phyloP scores from a whole-genome alignment of 139 green algal genomes.

The Microglena sp. region DNA sequence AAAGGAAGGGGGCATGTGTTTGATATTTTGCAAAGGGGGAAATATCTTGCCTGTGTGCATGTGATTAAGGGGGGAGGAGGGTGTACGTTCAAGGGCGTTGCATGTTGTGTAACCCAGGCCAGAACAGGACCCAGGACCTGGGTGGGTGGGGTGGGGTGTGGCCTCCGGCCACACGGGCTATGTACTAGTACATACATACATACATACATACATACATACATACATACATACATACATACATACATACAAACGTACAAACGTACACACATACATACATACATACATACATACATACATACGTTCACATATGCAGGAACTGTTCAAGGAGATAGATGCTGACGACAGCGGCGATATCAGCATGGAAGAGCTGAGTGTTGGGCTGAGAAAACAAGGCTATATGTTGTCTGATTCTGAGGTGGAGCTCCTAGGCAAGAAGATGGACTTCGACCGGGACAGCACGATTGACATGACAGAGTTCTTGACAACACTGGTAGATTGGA shows the following conservation, averaged over 20 bases:
- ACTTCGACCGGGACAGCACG: conserved; percentile 59
- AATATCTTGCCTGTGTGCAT: too few species aligned
- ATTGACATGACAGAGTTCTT: conserved; percentile 74
- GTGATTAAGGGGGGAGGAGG: too few species aligned
- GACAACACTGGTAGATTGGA: conserved; percentile 76
- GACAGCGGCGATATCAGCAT: conserved; percentile 53
- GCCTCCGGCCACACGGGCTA: too few species aligned
- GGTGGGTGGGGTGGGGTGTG: too few species aligned
- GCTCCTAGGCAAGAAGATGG: conserved; percentile 55
- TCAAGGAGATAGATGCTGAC: conserved; percentile 61
- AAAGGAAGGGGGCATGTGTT: too few species aligned
- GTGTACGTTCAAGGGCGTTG: too few species aligned
- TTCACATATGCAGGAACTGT: conserved; percentile 27
- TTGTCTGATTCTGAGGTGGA: conserved; percentile 62
- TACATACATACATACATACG: conserved; percentile 6
- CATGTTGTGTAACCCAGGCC: too few species aligned
- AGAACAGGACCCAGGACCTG: too few species aligned
- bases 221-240: not conserved
- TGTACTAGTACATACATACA: not conserved
- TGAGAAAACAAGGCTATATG: conserved; percentile 52
- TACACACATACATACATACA: conserved; percentile 2
- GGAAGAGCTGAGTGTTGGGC: conserved; percentile 60
- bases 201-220: not conserved
- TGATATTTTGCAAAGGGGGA: too few species aligned
- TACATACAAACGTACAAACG: not conserved